These are phyloP conservation scores for Blastobotrys buckinghamii DNA, from an alignment of 1,139 yeast species.

Conservation along the genomic window DNA sequence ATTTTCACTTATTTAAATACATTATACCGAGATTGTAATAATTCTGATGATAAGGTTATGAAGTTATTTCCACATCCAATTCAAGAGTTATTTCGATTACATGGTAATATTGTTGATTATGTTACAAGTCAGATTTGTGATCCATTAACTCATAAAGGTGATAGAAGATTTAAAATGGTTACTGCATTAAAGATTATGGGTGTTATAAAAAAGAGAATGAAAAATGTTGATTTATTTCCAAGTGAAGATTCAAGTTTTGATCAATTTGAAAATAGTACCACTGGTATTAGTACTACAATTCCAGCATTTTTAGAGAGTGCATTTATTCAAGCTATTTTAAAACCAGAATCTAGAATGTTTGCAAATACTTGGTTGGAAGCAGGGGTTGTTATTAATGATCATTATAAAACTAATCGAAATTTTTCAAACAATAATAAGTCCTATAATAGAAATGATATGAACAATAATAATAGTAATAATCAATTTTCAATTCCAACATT, in stretches of 20 bases:
- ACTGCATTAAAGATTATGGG: slow-evolving; percentile 63
- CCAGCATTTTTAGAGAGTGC: slow-evolving; percentile 89
- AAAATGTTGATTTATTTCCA: slow-evolving; percentile 51
- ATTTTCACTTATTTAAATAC: slow-evolving; percentile 65
- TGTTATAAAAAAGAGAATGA: slow-evolving; percentile 65
- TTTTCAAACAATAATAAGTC: neutral
- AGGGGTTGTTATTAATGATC: slow-evolving; percentile 33
- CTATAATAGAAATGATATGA: neutral
- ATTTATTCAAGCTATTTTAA: slow-evolving; percentile 62
- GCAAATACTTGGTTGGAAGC: slow-evolving; percentile 64
- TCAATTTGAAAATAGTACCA: slow-evolving; percentile 22
- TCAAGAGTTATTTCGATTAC: slow-evolving; percentile 59
- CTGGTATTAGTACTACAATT: slow-evolving; percentile 46
- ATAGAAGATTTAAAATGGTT: slow-evolving; percentile 65
- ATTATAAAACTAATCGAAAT: slow-evolving; percentile 14
- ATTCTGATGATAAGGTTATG: slow-evolving; percentile 37
- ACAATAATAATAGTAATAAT: slow-evolving; percentile 6
- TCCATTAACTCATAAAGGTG: slow-evolving; percentile 41
- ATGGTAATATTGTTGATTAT: slow-evolving; percentile 60
- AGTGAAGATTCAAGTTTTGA: slow-evolving; percentile 28
- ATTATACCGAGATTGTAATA: slow-evolving; percentile 37
- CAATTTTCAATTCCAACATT: slow-evolving; percentile 15
- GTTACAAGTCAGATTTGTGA: slow-evolving; percentile 64
- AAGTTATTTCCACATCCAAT: slow-evolving; percentile 66
- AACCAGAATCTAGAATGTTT: slow-evolving; percentile 75